Conservation (phyloP, 495 filamentous ascomycete species). For the Halenospora varia region DNA sequence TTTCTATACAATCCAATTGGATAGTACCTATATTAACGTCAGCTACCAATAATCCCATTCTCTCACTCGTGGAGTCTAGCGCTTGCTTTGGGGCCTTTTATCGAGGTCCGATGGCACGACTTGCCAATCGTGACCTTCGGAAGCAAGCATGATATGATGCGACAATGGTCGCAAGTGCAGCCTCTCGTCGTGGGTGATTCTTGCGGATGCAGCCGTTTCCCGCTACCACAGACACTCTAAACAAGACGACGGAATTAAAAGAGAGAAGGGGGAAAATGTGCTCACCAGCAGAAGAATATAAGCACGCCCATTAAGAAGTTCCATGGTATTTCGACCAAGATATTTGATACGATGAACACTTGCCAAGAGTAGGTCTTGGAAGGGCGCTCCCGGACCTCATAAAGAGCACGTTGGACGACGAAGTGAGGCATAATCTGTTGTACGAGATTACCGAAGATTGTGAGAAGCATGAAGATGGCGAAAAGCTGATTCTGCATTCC, state of each 20-base stretch:
- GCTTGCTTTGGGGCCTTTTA: no score
- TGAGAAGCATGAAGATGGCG: slow-evolving; percentile 73
- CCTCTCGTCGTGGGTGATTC: no score
- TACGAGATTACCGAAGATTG: slow-evolving; percentile 69
- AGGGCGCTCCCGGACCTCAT: slow-evolving; percentile 81
- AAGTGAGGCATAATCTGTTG: slow-evolving; percentile 88
- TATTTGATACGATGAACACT: slow-evolving; percentile 76
- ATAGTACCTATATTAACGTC: no score
- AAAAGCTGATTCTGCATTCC: slow-evolving; percentile 89
- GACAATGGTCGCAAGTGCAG: no score
- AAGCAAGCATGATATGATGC: no score
- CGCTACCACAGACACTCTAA: no score
- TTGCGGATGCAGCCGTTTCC: no score
- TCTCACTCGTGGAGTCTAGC: no score
- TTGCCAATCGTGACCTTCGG: no score
- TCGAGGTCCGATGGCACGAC: no score
- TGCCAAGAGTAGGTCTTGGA: slow-evolving; percentile 81
- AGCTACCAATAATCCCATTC: no score
- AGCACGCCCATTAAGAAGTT: slow-evolving; percentile 64
- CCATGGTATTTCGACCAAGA: slow-evolving; percentile 73
- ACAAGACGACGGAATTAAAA: background rate
- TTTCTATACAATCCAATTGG: slow-evolving; percentile 74
- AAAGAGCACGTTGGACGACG: slow-evolving; percentile 70
- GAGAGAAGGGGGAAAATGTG: slow-evolving; percentile 16
- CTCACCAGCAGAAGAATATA: slow-evolving; percentile 69